These are phyloP conservation scores for Pseudodiploospora longispora DNA, from an alignment of 2,329 filamentous ascomycete genomes.

Conservation along the genomic window DNA sequence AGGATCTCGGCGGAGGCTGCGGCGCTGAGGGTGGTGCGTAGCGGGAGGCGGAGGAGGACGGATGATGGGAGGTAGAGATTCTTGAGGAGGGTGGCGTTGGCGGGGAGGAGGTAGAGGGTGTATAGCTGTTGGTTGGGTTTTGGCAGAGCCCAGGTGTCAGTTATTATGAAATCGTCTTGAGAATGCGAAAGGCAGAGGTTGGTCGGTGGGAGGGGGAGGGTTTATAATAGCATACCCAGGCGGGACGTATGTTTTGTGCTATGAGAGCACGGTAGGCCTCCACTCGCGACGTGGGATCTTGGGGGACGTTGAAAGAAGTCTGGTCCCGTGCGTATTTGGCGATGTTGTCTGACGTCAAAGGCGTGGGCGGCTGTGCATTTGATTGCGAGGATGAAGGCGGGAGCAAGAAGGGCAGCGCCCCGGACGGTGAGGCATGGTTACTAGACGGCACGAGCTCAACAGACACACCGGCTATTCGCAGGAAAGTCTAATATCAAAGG, in stretches of 20 bases:
- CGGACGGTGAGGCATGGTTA: slow-evolving; percentile 88
- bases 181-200: neutral
- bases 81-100: slow-evolving; percentile 61
- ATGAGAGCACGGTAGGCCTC: slow-evolving; percentile 74
- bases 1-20: slow-evolving; percentile 71
- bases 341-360: slow-evolving; percentile 48
- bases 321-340: slow-evolving; percentile 56
- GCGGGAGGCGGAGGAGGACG: slow-evolving; percentile 52
- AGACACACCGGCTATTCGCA: slow-evolving; percentile 65
- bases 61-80: slow-evolving; percentile 65
- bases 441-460: slow-evolving; percentile 65
- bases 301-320: slow-evolving; percentile 29
- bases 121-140: slow-evolving; percentile 48
- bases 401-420: slow-evolving; percentile 80
- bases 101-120: slow-evolving; percentile 65
- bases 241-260: slow-evolving; percentile 69
- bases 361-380: slow-evolving; percentile 40
- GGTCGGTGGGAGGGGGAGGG: neutral
- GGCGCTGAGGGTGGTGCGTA: slow-evolving; percentile 57
- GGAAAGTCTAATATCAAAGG: slow-evolving; percentile 54
- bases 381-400: slow-evolving; percentile 33
- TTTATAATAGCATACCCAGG: slow-evolving; percentile 55
- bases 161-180: neutral
- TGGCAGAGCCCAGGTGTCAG: slow-evolving; percentile 5
- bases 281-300: slow-evolving; percentile 47